Evolutionary conservation across 495 filamentous ascomycete genomes (phyloP).

Genomic region (Terfezia claveryi): DNA sequence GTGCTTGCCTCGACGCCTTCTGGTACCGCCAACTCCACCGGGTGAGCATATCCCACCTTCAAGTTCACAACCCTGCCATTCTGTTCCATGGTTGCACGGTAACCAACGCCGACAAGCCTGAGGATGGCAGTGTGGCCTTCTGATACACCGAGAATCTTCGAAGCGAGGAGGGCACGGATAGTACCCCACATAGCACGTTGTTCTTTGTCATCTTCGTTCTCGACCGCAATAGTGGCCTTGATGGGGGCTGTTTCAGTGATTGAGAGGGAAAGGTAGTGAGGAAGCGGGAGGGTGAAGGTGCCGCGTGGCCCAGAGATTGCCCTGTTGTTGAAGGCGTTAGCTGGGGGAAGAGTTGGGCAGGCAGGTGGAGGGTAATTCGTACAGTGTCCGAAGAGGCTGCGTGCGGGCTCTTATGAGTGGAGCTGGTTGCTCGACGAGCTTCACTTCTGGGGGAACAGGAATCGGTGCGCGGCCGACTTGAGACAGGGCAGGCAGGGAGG

Average conservation of each 20-base stretch:
- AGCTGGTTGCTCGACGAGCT: constrained; percentile 40
- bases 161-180: constrained; percentile 66
- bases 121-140: constrained; percentile 90
- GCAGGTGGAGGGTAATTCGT: constrained; percentile 41
- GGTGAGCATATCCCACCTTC: constrained; percentile 91
- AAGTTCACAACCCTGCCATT: constrained; percentile 49
- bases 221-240: constrained; percentile 42
- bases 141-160: constrained; percentile 75
- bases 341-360: constrained; percentile 14
- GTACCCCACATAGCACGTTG: constrained; percentile 98
- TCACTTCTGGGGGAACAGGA: constrained; percentile 64
- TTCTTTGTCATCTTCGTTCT: constrained; percentile 37
- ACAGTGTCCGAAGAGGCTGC: constrained; percentile 31
- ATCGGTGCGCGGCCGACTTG: constrained; percentile 69
- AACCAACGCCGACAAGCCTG: constrained; percentile 88
- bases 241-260: constrained; percentile 30
- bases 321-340: constrained; percentile 19
- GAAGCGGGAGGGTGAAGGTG: constrained; percentile 40
- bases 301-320: constrained; percentile 15
- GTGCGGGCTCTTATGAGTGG: constrained; percentile 28
- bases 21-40: constrained; percentile 70
- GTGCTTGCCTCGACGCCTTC: constrained; percentile 65
- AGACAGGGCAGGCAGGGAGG: constrained; percentile 39
- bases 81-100: constrained; percentile 63
- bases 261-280: constrained; percentile 38